Evolutionary conservation across 2,329 filamentous ascomycete species (phyloP).

Genomic region (Fusarium sp.): DNA sequence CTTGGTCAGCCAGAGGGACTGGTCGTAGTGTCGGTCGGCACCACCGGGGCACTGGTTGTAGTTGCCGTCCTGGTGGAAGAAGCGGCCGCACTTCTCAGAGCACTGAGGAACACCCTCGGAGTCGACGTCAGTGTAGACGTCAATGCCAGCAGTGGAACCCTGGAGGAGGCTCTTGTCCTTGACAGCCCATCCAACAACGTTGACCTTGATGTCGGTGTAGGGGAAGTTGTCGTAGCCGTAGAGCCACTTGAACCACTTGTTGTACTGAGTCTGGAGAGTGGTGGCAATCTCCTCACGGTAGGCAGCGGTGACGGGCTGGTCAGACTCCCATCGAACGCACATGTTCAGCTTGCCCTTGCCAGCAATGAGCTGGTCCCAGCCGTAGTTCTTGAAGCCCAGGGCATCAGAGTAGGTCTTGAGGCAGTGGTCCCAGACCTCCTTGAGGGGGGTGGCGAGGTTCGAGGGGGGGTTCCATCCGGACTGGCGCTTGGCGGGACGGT

Average conservation of each 20-base stretch:
- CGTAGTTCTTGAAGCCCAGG: conserved; percentile 49
- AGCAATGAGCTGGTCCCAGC: conserved; percentile 50
- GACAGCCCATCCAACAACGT: conserved; percentile 59
- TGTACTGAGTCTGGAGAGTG: conserved; percentile 50
- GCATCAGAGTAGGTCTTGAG: conserved; percentile 42
- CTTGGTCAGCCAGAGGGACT: conserved; percentile 61
- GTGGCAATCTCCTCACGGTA: conserved; percentile 53
- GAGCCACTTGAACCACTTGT: conserved; percentile 57
- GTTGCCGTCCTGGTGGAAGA: conserved; percentile 58
- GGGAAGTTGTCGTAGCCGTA: conserved; percentile 59
- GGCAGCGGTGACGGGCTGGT: conserved; percentile 49
- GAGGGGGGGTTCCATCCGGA: conserved; percentile 47
- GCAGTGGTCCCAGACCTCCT: conserved; percentile 49
- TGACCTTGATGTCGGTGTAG: conserved; percentile 52
- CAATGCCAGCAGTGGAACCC: conserved; percentile 51
- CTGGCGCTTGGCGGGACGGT: conserved; percentile 45
- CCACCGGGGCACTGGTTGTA: conserved; percentile 53
- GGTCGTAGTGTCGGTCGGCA: conserved; percentile 56
- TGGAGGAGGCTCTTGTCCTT: conserved; percentile 51
- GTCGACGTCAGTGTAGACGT: conserved; percentile 57
- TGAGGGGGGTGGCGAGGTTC: conserved; percentile 40
- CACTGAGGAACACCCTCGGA: conserved; percentile 56
- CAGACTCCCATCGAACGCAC: conserved; percentile 60
- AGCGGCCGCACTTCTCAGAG: conserved; percentile 53
- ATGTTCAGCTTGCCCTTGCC: conserved; percentile 46